Percentiles rank a stretch among this genome's conserved stretches.
Evolutionary conservation across 306 rosid genomes (phyloP).

Genomic region (Prunus kanzakura): DNA sequence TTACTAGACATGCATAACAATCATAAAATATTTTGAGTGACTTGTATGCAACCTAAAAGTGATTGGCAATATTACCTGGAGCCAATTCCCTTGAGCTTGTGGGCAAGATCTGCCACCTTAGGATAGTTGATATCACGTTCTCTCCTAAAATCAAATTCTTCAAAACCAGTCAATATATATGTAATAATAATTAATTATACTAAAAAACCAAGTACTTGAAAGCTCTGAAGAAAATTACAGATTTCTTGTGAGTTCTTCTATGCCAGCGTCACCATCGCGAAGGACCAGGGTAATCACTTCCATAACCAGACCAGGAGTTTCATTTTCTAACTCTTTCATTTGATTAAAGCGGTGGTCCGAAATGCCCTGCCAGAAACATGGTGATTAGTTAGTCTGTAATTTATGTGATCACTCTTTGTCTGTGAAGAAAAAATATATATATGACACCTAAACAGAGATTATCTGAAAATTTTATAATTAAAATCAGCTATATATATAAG

Average conservation of each 20-base stretch:
- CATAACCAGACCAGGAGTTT: neutral
- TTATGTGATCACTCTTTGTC: neutral
- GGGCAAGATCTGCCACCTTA: too few relatives aligned
- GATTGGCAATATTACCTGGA: too few relatives aligned
- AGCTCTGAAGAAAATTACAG: neutral
- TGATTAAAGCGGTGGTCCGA: neutral
- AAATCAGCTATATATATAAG: neutral
- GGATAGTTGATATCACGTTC: too few relatives aligned
- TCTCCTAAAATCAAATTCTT: too few relatives aligned
- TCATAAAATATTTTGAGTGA: too few relatives aligned
- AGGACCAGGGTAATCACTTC: neutral
- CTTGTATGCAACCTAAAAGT: too few relatives aligned
- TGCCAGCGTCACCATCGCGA: neutral
- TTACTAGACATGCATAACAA: too few relatives aligned
- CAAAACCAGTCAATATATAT: too few relatives aligned
- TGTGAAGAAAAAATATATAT: neutral
- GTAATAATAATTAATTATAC: neutral
- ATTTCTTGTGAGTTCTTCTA: neutral
- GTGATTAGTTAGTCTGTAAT: neutral
- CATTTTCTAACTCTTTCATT: neutral
- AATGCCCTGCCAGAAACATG: slow-evolving; percentile 9
- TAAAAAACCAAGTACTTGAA: neutral
- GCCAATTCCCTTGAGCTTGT: too few relatives aligned
- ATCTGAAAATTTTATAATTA: neutral
- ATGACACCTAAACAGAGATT: neutral